Percentiles rank a stretch among this genome's conserved stretches.
Conservation (phyloP, 441 rosid genomes). For the Capsella rubella region DNA sequence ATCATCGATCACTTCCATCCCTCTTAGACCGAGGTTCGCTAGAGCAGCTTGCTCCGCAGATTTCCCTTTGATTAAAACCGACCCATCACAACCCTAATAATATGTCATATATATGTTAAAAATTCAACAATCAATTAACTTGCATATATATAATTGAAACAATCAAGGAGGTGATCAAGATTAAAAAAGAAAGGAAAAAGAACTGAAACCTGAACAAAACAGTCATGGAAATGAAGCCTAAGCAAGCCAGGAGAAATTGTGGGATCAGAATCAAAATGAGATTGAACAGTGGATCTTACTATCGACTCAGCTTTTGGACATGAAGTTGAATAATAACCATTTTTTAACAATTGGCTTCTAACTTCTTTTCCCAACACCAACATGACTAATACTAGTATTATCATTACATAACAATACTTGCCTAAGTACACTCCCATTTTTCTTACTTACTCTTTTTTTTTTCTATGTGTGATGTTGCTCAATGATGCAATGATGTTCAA, state of each 20-base stretch:
- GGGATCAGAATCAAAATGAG: constrained; percentile 56
- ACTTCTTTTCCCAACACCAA: constrained; percentile 38
- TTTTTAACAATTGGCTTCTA: constrained; percentile 52
- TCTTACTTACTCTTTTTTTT: neutral
- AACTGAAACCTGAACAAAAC: constrained; percentile 55
- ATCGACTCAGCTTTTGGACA: constrained; percentile 55
- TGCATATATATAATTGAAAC: neutral
- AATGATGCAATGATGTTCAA: constrained; percentile 30
- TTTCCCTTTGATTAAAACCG: constrained; percentile 57
- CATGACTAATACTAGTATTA: constrained; percentile 26
- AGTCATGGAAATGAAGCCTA: constrained; percentile 60
- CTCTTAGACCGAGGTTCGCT: constrained; percentile 55
- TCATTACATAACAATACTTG: constrained; percentile 32
- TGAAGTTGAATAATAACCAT: constrained; percentile 61
- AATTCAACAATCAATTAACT: neutral
- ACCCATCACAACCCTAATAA: constrained; percentile 64
- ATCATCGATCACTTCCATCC: constrained; percentile 62
- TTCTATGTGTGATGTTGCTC: neutral
- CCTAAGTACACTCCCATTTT: constrained; percentile 50
- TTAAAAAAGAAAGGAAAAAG: neutral
- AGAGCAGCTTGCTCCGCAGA: constrained; percentile 54
- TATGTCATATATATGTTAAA: neutral
- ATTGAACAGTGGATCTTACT: constrained; percentile 58
- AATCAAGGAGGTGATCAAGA: neutral
- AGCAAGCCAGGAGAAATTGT: constrained; percentile 58